phyloP scores from a whole-genome alignment of 192 early-diverging fungal species.

The Funneliformis mosseae region DNA sequence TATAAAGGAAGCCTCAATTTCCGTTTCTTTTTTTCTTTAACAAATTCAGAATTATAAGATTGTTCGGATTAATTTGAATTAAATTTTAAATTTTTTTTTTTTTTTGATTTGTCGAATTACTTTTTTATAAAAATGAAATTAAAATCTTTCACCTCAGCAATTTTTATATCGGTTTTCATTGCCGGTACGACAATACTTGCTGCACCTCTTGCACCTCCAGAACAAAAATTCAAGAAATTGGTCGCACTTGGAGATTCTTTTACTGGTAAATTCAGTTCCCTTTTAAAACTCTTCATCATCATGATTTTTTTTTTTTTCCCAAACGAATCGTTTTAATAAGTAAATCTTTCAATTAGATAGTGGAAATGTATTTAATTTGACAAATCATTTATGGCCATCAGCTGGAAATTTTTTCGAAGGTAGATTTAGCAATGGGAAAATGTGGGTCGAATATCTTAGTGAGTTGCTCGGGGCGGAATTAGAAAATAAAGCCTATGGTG shows the following conservation, averaged over 20 bases:
- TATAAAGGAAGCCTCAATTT: too few relatives aligned
- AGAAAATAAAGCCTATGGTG: not conserved
- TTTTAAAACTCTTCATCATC: not conserved
- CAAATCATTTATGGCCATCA: not conserved
- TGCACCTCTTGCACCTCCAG: too few relatives aligned
- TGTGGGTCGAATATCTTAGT: not conserved
- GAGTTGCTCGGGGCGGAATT: not conserved
- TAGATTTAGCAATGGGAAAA: not conserved
- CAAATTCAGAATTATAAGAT: too few relatives aligned
- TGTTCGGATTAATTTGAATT: too few relatives aligned
- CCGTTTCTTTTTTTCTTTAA: too few relatives aligned
- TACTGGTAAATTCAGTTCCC: too few relatives aligned
- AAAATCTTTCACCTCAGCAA: too few relatives aligned
- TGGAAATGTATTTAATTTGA: not conserved
- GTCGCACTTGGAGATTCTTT: not conserved
- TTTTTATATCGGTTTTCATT: too few relatives aligned
- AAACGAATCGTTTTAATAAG: not conserved
- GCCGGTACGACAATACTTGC: too few relatives aligned
- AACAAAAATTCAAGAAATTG: not conserved
- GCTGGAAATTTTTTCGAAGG: not conserved
- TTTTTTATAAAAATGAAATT: too few relatives aligned
- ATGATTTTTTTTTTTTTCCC: not conserved
- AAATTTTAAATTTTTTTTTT: too few relatives aligned
- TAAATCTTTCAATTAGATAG: not conserved
- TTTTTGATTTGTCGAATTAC: too few relatives aligned